Conservation (phyloP, 169 alveolate genomes). For the Fabrea salina region DNA sequence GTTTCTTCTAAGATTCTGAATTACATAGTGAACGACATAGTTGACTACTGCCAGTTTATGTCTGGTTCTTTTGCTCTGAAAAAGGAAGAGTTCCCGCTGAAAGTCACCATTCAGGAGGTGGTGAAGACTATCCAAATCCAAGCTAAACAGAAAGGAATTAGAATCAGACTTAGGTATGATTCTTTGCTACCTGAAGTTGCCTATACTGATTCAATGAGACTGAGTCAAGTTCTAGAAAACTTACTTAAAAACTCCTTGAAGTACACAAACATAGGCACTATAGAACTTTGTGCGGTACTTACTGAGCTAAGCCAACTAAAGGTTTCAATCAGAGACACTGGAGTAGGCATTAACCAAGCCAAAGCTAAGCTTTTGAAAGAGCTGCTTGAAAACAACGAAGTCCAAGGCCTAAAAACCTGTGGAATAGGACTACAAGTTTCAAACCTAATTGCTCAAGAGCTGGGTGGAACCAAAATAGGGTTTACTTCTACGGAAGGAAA, state of each 20-base stretch:
- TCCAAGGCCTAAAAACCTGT: neutral
- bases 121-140: neutral
- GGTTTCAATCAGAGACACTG: conserved; percentile 27
- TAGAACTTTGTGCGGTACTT: neutral
- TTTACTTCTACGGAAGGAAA: neutral
- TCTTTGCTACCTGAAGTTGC: neutral
- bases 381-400: neutral
- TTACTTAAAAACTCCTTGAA: conserved; percentile 3
- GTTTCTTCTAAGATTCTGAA: neutral
- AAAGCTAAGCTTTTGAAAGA: conserved; percentile 20
- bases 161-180: neutral
- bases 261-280: conserved; percentile 2
- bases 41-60: neutral
- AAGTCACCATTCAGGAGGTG: neutral
- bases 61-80: neutral
- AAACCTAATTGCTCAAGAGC: neutral
- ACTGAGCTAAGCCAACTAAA: neutral
- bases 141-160: neutral
- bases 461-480: neutral
- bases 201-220: neutral
- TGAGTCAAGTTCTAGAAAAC: conserved; percentile 5
- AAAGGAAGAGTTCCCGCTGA: neutral
- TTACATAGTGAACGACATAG: neutral
- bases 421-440: conserved; percentile 13
- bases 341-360: conserved; percentile 31